Percentiles rank a stretch among this genome's conserved stretches.
Evolutionary conservation across 2,329 filamentous ascomycete species (phyloP).

Genomic region (Xylariaceae sp.): DNA sequence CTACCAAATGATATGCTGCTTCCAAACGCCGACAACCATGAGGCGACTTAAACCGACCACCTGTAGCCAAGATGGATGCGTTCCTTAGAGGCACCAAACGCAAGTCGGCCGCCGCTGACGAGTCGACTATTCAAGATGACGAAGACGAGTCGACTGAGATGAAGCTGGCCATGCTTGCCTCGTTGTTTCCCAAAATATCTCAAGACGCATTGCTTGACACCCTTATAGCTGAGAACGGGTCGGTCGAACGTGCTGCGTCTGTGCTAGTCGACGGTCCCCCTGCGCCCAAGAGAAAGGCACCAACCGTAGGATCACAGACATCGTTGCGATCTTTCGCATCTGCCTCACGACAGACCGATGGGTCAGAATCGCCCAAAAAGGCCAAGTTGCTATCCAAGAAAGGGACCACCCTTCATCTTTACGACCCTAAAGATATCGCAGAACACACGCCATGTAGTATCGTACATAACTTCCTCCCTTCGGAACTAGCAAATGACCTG

Average conservation of each 20-base stretch:
- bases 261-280: constrained; percentile 43
- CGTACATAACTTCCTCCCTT: constrained; percentile 83
- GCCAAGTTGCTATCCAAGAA: constrained; percentile 62
- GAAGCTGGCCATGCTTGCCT: constrained; percentile 81
- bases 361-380: constrained; percentile 33
- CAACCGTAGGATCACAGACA: constrained; percentile 55
- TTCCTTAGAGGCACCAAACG: constrained; percentile 57
- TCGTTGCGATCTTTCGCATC: constrained; percentile 57
- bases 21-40: too few relatives aligned
- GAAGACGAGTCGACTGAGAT: constrained; percentile 70
- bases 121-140: constrained; percentile 18
- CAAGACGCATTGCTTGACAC: constrained; percentile 73
- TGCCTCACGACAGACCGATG: constrained; percentile 11
- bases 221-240: constrained; percentile 74
- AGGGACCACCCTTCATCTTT: constrained; percentile 81
- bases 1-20: too few relatives aligned
- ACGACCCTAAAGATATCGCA: constrained; percentile 76
- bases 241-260: constrained; percentile 62
- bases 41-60: too few relatives aligned
- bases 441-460: constrained; percentile 86
- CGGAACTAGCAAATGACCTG: constrained; percentile 68
- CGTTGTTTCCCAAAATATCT: constrained; percentile 64
- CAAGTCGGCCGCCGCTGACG: constrained; percentile 34
- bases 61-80: constrained; percentile 48
- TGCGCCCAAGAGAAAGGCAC: constrained; percentile 34